phyloP scores from a whole-genome alignment of 345 rosid genomes.

The Acer campestre region DNA sequence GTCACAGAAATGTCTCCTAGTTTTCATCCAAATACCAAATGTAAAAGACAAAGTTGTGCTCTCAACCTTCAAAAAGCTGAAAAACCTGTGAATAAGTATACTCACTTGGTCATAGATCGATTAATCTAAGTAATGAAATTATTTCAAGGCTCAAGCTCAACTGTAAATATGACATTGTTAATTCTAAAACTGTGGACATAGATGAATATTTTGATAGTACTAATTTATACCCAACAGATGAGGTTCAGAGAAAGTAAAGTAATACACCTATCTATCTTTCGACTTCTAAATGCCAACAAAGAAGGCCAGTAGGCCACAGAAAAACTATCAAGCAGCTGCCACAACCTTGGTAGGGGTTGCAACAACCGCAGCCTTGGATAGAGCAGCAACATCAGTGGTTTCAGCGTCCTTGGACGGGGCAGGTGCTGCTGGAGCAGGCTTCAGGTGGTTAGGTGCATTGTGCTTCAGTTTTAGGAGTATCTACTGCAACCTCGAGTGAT shows the following conservation, averaged over 20 bases:
- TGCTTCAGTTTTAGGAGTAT: constrained; percentile 71
- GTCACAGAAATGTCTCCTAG: too few species aligned
- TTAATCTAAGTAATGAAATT: too few species aligned
- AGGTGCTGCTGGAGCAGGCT: constrained; percentile 48
- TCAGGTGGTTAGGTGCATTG: constrained; percentile 66
- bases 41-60: not conserved
- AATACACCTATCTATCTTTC: not conserved
- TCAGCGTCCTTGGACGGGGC: constrained; percentile 36
- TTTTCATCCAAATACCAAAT: too few species aligned
- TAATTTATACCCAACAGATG: not conserved
- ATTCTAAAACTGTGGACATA: not conserved
- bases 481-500: constrained; percentile 77
- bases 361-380: constrained; percentile 26
- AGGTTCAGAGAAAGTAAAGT: constrained; percentile 4
- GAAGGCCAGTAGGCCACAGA: not conserved
- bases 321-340: constrained; percentile 46
- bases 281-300: constrained; percentile 13
- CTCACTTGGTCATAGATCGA: not conserved
- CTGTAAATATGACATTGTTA: not conserved
- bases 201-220: not conserved
- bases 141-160: not conserved
- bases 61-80: too few species aligned
- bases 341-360: constrained; percentile 40
- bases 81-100: not conserved
- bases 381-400: constrained; percentile 18